A percentile compares a stretch with the other conserved stretches of the same genome.
These are phyloP conservation scores for Apophysomyces elegans DNA, from an alignment of 371 early-diverging fungal species.

Conservation along the genomic window DNA sequence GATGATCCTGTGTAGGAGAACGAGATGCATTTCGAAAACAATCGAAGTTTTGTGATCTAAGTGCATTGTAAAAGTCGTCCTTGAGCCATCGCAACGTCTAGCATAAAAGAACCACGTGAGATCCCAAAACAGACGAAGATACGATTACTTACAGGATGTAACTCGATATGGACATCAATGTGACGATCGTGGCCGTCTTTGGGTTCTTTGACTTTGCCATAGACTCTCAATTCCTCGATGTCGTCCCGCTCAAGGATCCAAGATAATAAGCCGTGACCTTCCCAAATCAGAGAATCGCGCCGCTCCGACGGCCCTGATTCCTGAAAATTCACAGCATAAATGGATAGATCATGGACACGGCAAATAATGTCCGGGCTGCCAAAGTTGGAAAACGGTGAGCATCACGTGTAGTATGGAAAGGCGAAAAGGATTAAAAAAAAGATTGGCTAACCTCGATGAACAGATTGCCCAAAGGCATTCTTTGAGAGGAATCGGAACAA, in stretches of 20 bases:
- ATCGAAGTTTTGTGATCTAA: constrained; percentile 38
- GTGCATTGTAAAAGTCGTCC: constrained; percentile 46
- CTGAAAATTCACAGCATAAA: constrained; percentile 48
- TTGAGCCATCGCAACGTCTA: constrained; percentile 42
- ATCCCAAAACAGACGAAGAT: constrained; percentile 2
- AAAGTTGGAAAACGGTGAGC: constrained; percentile 12
- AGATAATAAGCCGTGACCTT: constrained; percentile 52
- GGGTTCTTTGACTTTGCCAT: constrained; percentile 24
- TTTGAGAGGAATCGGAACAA: constrained; percentile 37
- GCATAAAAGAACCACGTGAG: constrained; percentile 8
- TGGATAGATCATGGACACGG: constrained; percentile 46
- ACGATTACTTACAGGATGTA: constrained; percentile 45
- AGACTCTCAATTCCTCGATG: constrained; percentile 14
- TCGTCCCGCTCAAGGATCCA: constrained; percentile 46
- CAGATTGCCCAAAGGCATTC: constrained; percentile 46
- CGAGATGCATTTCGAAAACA: constrained; percentile 27
- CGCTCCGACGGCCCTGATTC: constrained; percentile 31
- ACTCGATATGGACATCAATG: constrained; percentile 33
- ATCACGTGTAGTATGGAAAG: constrained; percentile 21
- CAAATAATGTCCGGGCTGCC: constrained; percentile 47
- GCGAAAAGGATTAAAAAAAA: background rate
- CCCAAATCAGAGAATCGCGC: constrained; percentile 41
- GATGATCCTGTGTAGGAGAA: constrained; percentile 26
- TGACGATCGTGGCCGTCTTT: constrained; percentile 18
- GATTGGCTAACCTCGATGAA: constrained; percentile 41